Base-by-base conservation (phyloP, 148 eudicot species). In the Nepenthes gracilis region DNA sequence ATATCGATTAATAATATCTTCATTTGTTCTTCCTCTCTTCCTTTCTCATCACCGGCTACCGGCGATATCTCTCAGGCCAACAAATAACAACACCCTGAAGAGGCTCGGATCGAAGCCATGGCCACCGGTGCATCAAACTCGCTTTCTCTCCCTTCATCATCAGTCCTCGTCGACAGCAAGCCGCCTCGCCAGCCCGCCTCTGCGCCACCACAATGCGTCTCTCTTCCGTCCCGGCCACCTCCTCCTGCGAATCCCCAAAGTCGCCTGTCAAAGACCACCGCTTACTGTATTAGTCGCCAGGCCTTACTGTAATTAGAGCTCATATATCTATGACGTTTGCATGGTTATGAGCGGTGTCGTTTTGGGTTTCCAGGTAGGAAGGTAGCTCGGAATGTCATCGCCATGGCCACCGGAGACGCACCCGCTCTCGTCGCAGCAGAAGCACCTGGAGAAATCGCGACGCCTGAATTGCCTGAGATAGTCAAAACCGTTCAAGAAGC, bases 401-500 rank as follows among this genome's bases (percentile, higher is more conserved):
- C 94, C 34, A 77, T 81, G 96, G 86, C 96, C 10, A 80, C 96
- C 5, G 88, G 94, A 61, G 98, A 92, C 65, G 83, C 81, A 43
- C 80, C 87, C 36, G 62, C 59, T 35, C 72, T 57, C 9, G 14
- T 66, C 43, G 12, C 67, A n/a, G 53, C 65, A 49, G 68, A 65
- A 35, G 47, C 3, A 2, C 34, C 64, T 15, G 63, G 73, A 43
- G 84, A 70, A 54, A 81, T 63, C 32, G 70, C 65, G 15, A 35
- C 64, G 6, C 55, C 73, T 34, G 96, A 88, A 54, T 63, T 77
- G 10, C 82, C 90, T 2, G 98, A 85, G 56, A 40, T 88, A 15
- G 37, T 85, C 66, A 82, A 80, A 72, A 73, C 68, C 47, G 53
- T 85, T 57, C 88, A 83, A 74, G 83, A 78, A 53, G 74, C 90